A percentile compares a stretch with the other conserved stretches of the same genome.
Conservation (phyloP, 2,329 filamentous ascomycete genomes). For the Fusarium tjaetaba region DNA sequence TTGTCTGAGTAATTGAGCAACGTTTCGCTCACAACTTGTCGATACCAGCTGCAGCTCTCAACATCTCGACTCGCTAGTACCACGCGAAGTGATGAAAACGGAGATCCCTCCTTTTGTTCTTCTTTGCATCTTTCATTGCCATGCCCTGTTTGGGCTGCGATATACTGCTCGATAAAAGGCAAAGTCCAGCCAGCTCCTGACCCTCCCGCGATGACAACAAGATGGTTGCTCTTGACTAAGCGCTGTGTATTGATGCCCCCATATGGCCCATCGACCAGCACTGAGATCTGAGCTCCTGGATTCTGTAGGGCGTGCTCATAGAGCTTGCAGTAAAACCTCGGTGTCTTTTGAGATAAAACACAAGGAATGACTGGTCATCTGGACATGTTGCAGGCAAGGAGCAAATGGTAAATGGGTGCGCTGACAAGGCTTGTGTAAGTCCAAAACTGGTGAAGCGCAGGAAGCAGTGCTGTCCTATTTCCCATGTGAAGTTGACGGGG, state of each 20-base stretch:
- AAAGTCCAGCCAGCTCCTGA: background rate
- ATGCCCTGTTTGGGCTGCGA: accelerated
- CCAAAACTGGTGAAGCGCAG: background rate
- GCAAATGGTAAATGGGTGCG: background rate
- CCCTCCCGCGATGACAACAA: background rate
- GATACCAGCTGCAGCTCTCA: background rate
- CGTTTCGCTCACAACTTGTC: background rate
- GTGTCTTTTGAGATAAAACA: background rate
- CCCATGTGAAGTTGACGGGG: background rate
- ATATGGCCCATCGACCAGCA: background rate
- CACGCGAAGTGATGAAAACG: background rate
- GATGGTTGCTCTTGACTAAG: background rate
- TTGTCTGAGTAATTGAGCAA: background rate
- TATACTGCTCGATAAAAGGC: background rate
- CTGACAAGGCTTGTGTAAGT: background rate
- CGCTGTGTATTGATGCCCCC: background rate
- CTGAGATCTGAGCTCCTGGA: background rate
- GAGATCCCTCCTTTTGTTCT: background rate
- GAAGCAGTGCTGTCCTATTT: background rate
- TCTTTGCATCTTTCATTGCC: background rate
- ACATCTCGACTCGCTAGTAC: background rate
- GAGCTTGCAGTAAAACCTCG: background rate
- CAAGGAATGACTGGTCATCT: background rate
- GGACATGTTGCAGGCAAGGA: background rate
- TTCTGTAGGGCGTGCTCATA: background rate